These are phyloP conservation scores for Lithocarpus polystachyus DNA, from an alignment of 306 rosid species.

Conservation along the genomic window DNA sequence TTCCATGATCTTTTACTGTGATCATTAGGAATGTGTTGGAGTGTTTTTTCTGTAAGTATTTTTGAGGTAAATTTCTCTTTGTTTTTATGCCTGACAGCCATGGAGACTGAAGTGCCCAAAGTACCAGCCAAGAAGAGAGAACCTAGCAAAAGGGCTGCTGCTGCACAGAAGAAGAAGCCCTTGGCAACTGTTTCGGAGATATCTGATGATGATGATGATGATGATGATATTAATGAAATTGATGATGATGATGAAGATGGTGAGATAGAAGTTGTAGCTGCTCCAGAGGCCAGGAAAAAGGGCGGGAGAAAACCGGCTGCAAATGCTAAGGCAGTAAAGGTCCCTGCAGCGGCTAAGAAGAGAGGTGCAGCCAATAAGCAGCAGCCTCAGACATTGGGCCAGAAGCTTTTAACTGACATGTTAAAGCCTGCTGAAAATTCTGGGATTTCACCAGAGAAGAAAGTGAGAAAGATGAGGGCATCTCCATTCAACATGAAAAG, in stretches of 20 bases:
- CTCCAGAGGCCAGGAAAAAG: conserved; percentile 43
- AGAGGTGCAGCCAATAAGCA: conserved; percentile 43
- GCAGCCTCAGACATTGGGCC: conserved; percentile 43
- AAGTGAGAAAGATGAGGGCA: conserved; percentile 87
- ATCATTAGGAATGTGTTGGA: neutral
- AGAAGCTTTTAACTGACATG: conserved; percentile 67
- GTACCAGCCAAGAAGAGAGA: conserved; percentile 51
- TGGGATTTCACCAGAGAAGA: conserved; percentile 69
- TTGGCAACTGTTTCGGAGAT: conserved; percentile 31
- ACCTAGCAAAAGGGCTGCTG: conserved; percentile 45
- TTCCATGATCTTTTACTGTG: too few relatives aligned
- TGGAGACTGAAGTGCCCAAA: conserved; percentile 38
- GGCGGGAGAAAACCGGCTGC: conserved; percentile 61
- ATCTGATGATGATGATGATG: conserved; percentile 44
- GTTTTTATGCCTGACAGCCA: neutral
- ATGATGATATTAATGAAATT: conserved; percentile 12
- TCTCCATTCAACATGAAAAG: conserved; percentile 91
- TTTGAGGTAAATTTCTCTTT: neutral
- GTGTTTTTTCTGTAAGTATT: neutral
- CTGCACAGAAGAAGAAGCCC: conserved; percentile 39
- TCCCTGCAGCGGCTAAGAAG: conserved; percentile 44
- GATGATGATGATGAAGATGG: conserved; percentile 42
- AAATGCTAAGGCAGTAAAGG: conserved; percentile 40
- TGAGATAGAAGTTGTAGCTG: conserved; percentile 27
- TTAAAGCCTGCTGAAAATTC: conserved; percentile 49